Conservation (phyloP, 176 grass and related monocot genomes). For the Cenchrus fungigraminus region DNA sequence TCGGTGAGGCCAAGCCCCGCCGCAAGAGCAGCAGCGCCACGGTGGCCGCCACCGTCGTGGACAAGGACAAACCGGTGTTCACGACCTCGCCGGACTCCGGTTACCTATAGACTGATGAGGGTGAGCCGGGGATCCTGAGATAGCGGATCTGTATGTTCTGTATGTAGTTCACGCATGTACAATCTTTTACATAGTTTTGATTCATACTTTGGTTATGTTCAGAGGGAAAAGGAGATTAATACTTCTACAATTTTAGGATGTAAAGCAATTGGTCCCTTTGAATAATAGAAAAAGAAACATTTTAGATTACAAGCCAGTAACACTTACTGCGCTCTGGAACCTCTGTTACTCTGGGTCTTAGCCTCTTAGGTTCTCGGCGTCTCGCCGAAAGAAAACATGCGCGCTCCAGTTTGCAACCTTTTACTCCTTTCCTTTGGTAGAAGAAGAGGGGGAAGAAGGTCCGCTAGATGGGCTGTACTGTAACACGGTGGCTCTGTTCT, state of each 20-base stretch:
- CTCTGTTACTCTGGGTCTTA: too few relatives aligned
- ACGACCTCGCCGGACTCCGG: conserved; percentile 75
- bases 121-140: background rate
- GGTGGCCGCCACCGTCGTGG: conserved; percentile 50
- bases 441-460: too few relatives aligned
- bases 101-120: conserved; percentile 47
- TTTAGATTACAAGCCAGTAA: background rate
- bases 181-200: conserved; percentile 41
- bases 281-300: background rate
- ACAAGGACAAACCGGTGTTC: conserved; percentile 96
- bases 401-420: too few relatives aligned
- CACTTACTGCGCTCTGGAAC: too few relatives aligned
- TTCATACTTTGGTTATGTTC: conserved; percentile 34
- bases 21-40: conserved; percentile 84
- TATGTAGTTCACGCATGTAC: conserved; percentile 46
- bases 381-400: too few relatives aligned
- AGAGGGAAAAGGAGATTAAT: conserved; percentile 23
- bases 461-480: background rate
- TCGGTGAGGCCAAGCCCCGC: conserved; percentile 85
- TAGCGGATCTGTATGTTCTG: conserved; percentile 17
- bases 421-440: too few relatives aligned
- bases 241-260: conserved; percentile 49
- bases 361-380: too few relatives aligned
- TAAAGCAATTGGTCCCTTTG: conserved; percentile 32
- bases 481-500: background rate